Percentiles rank a stretch among this genome's conserved stretches.
Conservation (phyloP, 2,329 filamentous ascomycete genomes). For the Sclerotinia spermophila region DNA sequence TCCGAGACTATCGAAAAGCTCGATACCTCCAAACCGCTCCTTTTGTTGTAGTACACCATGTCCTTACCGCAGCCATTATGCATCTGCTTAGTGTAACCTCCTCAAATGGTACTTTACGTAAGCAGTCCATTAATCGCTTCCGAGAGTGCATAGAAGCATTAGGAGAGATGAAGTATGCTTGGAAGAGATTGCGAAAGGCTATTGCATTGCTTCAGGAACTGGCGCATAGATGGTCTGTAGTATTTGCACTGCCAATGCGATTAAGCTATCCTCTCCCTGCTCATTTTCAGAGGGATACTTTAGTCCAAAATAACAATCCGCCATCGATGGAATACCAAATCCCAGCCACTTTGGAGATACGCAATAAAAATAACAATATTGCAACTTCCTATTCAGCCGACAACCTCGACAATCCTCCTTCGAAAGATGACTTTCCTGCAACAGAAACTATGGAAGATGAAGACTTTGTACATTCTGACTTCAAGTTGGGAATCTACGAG, state of each 20-base stretch:
- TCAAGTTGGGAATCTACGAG: not conserved
- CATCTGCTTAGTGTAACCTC: constrained; percentile 2
- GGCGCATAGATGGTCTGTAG: constrained; percentile 3
- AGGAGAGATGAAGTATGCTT: not conserved
- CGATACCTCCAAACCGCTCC: not conserved
- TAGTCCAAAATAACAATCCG: not conserved
- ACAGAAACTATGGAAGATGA: not conserved
- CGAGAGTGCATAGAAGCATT: not conserved
- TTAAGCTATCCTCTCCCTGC: not conserved
- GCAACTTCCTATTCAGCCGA: not conserved
- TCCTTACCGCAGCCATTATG: constrained; percentile 3
- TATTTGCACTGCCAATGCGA: not conserved
- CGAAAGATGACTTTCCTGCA: not conserved
- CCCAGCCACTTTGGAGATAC: not conserved
- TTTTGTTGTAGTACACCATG: not conserved
- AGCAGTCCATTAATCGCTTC: not conserved
- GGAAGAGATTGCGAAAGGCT: not conserved
- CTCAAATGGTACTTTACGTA: not conserved
- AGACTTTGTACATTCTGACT: not conserved
- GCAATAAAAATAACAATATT: not conserved
- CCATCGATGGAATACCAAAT: not conserved
- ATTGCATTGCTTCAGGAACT: constrained; percentile 1
- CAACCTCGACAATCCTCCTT: not conserved
- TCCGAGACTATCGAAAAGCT: not conserved
- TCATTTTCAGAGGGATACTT: not conserved